Conservation (phyloP, 441 rosid genomes). For the Mallotus japonicus region DNA sequence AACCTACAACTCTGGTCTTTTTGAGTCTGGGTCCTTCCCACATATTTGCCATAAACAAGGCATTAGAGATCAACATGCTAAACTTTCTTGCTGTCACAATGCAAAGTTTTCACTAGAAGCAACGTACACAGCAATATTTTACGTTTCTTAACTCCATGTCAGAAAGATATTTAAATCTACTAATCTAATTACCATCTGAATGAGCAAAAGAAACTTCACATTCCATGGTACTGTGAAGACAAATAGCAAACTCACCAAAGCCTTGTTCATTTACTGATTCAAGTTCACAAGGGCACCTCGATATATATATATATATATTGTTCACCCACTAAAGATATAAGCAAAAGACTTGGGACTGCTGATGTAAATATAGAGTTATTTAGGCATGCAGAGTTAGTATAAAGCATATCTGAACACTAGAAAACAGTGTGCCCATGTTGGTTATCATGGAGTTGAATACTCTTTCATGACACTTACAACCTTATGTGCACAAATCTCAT, state of each 20-base stretch:
- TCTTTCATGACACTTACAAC: neutral
- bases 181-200: too few relatives aligned
- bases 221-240: neutral
- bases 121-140: neutral
- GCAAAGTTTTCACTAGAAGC: neutral
- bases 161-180: neutral
- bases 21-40: neutral
- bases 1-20: too few relatives aligned
- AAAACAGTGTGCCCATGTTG: neutral
- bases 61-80: neutral
- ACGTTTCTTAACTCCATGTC: neutral
- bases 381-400: neutral
- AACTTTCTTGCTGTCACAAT: neutral
- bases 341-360: neutral
- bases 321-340: too few relatives aligned
- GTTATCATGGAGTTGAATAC: neutral
- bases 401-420: neutral
- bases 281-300: neutral
- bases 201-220: too few relatives aligned
- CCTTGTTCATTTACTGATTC: neutral
- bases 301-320: too few relatives aligned
- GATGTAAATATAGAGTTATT: neutral
- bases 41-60: too few relatives aligned
- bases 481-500: neutral
- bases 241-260: neutral